Percentiles rank a stretch among this genome's conserved stretches.
These are phyloP conservation scores for Boletus fagicola DNA, from an alignment of 768 basidiomycete genomes.

Conservation along the genomic window DNA sequence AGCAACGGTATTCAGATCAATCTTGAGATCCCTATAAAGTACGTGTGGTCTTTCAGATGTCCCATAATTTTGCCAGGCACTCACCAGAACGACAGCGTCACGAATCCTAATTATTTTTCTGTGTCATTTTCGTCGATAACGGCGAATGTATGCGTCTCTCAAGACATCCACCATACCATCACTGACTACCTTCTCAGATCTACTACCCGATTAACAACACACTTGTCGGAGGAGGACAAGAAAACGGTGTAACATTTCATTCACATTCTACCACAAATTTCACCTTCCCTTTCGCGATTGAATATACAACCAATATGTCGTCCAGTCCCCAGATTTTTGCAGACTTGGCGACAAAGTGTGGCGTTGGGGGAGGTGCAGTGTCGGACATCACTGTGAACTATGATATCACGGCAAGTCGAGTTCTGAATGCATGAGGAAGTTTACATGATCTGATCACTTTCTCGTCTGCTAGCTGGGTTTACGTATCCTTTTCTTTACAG, in stretches of 20 bases:
- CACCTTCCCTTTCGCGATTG: conserved; percentile 72
- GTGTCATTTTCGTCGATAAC: conserved; percentile 64
- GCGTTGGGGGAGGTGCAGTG: conserved; percentile 43
- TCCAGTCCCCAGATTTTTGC: conserved; percentile 53
- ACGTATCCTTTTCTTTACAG: conserved; percentile 58
- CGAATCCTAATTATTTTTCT: conserved; percentile 79
- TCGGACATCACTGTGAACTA: conserved; percentile 59
- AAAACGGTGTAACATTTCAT: conserved; percentile 45
- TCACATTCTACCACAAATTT: conserved; percentile 60
- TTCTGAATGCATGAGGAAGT: not conserved
- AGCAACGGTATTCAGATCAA: conserved; percentile 52
- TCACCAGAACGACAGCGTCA: conserved; percentile 48
- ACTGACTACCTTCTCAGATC: conserved; percentile 42
- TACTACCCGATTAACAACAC: conserved; percentile 75
- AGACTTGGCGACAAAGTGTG: conserved; percentile 66
- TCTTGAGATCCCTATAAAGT: conserved; percentile 68
- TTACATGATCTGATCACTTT: conserved; percentile 10
- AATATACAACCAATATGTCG: conserved; percentile 55
- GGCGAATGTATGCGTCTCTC: conserved; percentile 45
- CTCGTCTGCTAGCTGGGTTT: conserved; percentile 51
- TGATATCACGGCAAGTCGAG: conserved; percentile 52
- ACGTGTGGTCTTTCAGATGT: conserved; percentile 23
- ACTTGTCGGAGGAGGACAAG: conserved; percentile 59
- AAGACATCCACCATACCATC: not conserved
- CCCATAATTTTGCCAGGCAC: not conserved